Conservation (phyloP, 2,329 filamentous ascomycete genomes). For the Exophiala dermatitidis region DNA sequence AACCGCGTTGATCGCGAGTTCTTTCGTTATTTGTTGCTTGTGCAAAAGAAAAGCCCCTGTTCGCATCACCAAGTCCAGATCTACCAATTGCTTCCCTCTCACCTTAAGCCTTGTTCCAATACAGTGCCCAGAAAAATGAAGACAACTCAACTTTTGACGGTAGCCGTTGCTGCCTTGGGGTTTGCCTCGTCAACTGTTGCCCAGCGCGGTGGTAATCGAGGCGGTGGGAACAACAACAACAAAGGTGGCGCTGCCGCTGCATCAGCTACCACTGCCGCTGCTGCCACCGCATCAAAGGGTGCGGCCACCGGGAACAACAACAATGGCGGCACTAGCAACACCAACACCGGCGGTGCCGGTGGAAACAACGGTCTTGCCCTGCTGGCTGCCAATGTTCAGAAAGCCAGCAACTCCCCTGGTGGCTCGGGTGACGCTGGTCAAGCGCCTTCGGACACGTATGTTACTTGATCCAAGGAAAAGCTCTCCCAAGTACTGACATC, state of each 20-base stretch:
- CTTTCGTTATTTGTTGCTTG: constrained; percentile 15
- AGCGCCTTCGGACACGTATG: constrained; percentile 20
- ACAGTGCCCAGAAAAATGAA: constrained; percentile 12
- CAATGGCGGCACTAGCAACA: constrained; percentile 9
- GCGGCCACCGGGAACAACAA: not conserved
- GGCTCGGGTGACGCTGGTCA: constrained; percentile 14
- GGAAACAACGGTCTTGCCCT: constrained; percentile 11
- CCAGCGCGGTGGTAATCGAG: constrained; percentile 15
- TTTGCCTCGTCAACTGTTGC: constrained; percentile 14
- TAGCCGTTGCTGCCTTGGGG: constrained; percentile 16
- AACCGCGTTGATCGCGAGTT: constrained; percentile 25
- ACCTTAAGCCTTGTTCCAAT: constrained; percentile 1
- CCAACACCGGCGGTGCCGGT: constrained; percentile 8
- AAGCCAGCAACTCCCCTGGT: constrained; percentile 17
- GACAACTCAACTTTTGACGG: constrained; percentile 18
- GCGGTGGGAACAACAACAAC: constrained; percentile 24
- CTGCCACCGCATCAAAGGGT: not conserved
- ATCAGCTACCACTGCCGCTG: constrained; percentile 2
- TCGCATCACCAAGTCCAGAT: constrained; percentile 10
- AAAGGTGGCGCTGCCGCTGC: constrained; percentile 1
- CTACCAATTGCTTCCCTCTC: constrained; percentile 3
- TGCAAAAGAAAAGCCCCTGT: not conserved
- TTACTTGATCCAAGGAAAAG: not conserved
- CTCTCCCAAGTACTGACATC: constrained; percentile 6
- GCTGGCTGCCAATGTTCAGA: constrained; percentile 17